phyloP scores from a whole-genome alignment of 176 grass and related monocot species.

The Triticum turgidum region DNA sequence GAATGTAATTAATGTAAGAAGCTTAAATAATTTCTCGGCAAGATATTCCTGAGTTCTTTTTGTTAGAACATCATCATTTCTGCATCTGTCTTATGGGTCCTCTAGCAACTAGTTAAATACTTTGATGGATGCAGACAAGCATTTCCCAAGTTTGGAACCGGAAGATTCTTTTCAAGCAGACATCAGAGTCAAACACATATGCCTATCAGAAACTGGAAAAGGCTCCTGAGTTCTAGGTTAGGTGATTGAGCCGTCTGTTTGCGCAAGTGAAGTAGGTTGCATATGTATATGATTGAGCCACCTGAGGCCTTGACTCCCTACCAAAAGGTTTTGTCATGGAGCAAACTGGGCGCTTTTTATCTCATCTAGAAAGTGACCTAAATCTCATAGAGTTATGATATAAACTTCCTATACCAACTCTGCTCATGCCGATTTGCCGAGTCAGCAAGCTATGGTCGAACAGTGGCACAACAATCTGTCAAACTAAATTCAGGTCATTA shows the following conservation, averaged over 20 bases:
- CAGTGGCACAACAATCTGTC: background rate
- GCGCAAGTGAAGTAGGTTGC: background rate
- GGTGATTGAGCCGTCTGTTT: background rate
- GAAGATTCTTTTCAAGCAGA: background rate
- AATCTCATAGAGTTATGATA: background rate
- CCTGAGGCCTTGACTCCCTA: background rate
- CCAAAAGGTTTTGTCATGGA: background rate
- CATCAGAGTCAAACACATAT: background rate
- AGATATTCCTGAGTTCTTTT: background rate
- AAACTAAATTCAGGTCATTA: background rate
- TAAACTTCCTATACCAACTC: background rate
- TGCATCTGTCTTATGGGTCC: background rate
- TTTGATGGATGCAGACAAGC: background rate
- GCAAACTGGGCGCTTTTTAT: slow-evolving; percentile 13
- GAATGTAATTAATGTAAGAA: background rate
- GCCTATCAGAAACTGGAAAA: background rate
- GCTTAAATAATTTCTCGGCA: background rate
- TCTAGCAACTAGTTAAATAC: slow-evolving; percentile 2
- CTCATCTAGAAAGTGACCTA: slow-evolving; percentile 4
- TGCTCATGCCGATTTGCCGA: background rate
- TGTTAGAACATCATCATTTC: background rate
- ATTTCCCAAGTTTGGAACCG: background rate
- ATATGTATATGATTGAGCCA: background rate
- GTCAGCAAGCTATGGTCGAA: background rate
- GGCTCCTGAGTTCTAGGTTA: background rate